Base-by-base conservation (phyloP, 2,329 filamentous ascomycete genomes). In the Claviceps africana region DNA sequence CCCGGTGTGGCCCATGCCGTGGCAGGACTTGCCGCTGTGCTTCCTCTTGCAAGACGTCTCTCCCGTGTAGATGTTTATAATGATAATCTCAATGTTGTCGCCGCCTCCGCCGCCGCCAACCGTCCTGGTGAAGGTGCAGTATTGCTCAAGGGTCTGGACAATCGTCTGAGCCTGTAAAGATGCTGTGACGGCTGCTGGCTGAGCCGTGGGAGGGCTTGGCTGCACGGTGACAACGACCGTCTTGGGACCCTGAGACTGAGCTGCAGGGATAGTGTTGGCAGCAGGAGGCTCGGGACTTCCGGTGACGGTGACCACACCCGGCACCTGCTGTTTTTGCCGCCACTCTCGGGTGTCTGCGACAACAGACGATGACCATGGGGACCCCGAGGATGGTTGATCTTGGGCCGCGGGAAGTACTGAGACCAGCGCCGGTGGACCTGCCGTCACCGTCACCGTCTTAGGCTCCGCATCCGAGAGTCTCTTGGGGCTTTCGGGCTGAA, bases 11-110 rank as follows among this genome's bases (percentile, higher is more conserved):
- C 37, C 17, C n/a, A 22, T 15, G 17, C 3, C 28, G 25, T 45
- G 46, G 54, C 65, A 67, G 15, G 62, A 59, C 35, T 57, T 51
- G 1, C 63, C 64, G 35, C 58, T 62, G 48, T 61, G 53, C 54
- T 61, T 56, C 43, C 55, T 60, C 54, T 50, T 58, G 58, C 65
- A 67, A 9, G 53, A 58, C 5, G 57, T 58, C 49, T 63, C 56
- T 31, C 65, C 65, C 8, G 61, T 65, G 52, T 57, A 56, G 37
- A 60, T 60, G 52, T 67, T 60, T 47, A 64, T 61, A 43, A 65
- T 57, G 54, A 60, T 62, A 43, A 65, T 58, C 42, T 67, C 60
- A 28, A 67, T 60, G 19, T 65, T 62, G 50, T 63, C 51, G 15
- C 55, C 57, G 2, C 54, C 55, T 9, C 56, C 58, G 17, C 56